Base-by-base conservation (phyloP, 2,329 filamentous ascomycete species). In the Aspergillus spinulosporus region DNA sequence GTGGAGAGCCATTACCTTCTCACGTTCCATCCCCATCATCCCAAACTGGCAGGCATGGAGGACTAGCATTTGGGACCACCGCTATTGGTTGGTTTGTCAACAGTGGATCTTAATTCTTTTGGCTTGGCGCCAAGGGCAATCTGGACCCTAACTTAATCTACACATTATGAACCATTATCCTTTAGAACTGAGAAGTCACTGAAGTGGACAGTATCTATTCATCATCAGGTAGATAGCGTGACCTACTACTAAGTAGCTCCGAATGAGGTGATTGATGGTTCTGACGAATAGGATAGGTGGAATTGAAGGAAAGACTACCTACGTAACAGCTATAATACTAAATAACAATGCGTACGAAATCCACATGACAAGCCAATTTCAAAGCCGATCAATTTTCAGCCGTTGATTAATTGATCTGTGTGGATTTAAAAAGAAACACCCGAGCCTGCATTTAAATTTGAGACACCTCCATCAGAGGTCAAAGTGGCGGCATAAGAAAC, bases 401-500 rank as follows among this genome's bases (percentile, higher is more conserved):
- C 6, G 15, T 28, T 4, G 29, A 44, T 26, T 21, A 29, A 28
- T 11, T 12, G 21, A 8, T 3, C 3, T 8, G 29, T 12, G 34
- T 12, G 8, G 9, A 12, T 12, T 37, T 21, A 21, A 15, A 28
- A 44, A 3, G 28, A n/a, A 5, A n/a, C 28, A 46, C 44, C 44
- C 12, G 44, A 32, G 11, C 44, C 44, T 12, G 31, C 32, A 39
- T 32, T 21, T n/a, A 34, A 28, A 34, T 49, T 37, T 11, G 40
- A 8, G 6, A 52, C 49, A 37, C 49, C 49, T 11, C 49, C 49
- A 11, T 31, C 11, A 5, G 39, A 15, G 9, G 49, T 52, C 40
- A 52, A 28, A 5, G 11, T 34, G 3, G 49, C 49, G 21, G 49
- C 49, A 15, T 52, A 52, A 7, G 39, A 49, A 29, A 49, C 46